Evolutionary conservation across 78 protist species (phyloP).

Genomic region (Ministeria vibrans): DNA sequence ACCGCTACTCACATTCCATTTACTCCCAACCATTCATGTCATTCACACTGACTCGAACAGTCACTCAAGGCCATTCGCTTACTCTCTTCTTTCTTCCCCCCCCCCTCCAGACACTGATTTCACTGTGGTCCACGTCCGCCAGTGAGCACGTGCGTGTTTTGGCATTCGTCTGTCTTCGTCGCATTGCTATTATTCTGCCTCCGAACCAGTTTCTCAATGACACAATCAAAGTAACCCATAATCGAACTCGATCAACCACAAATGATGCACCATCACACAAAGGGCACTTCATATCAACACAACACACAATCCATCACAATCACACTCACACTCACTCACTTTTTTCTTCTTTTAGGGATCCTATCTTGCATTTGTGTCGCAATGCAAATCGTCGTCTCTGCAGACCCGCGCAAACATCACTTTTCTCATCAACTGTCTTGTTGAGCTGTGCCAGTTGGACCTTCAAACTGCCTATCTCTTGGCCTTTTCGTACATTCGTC

Average conservation of each 20-base stretch:
- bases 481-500: constrained; percentile 84
- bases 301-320: too few relatives aligned
- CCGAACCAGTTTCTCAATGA: too few relatives aligned
- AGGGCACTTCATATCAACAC: too few relatives aligned
- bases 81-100: too few relatives aligned
- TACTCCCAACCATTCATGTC: neutral
- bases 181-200: constrained; percentile 40
- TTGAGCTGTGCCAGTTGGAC: constrained; percentile 49
- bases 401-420: constrained; percentile 9
- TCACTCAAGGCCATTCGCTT: too few relatives aligned
- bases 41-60: neutral
- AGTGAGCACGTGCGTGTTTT: constrained; percentile 37
- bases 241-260: too few relatives aligned
- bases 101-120: constrained; percentile 12
- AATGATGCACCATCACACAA: too few relatives aligned
- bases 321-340: neutral
- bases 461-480: constrained; percentile 59
- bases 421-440: constrained; percentile 63
- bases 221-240: too few relatives aligned
- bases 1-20: too few relatives aligned
- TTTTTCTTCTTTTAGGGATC: constrained; percentile 20
- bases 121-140: constrained; percentile 31
- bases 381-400: constrained; percentile 1
- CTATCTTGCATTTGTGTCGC: constrained; percentile 64
- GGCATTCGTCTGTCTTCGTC: constrained; percentile 46